Evolutionary conservation across 2,329 filamentous ascomycete species (phyloP), one percentile per base, ranked within the genome.

Genomic region (Fusarium secorum): DNA sequence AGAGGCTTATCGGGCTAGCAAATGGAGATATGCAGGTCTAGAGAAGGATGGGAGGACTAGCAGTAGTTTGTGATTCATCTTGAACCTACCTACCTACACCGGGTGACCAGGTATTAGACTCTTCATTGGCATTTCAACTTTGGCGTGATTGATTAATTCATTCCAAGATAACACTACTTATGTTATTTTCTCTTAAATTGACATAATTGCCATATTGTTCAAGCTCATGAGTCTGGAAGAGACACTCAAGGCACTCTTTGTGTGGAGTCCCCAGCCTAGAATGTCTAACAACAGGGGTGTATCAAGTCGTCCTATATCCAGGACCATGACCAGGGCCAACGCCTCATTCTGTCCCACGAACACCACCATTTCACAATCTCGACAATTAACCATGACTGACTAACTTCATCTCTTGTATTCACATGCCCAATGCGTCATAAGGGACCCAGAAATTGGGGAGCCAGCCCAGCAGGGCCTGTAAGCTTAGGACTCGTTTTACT

Each of bases 221-320:
- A 26, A n/a, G n/a, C 39, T 22, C 28, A 15, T 38, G 35, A 20
- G 28, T 38, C 24, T 30, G 56, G 35, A 26, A 49, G 26, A 64
- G 49, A 56, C 41, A 62, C 49, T 41, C 64, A 30, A 68, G 65
- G 65, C 65, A 64, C 46, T 59, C 64, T 64, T 44, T 67, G 65
- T 67, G 65, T 68, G 64, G 63, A 67, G 60, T 64, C 35, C 49
- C 39, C 42, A 49, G 61, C 30, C 60, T 64, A 57, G 22, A 63
- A 48, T 64, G 54, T 64, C 60, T 62, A 64, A 57, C 32, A 63
- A n/a, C 36, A 64, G 63, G 63, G 48, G 39, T 56, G 32, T 20
- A 20, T 20, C 18, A 28, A 62, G 35, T 45, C 66, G 64, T 68
- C 64, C 66, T 68, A 58, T 56, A 26, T 41, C 32, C 32, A 54